A percentile compares a stretch with the other conserved stretches of the same genome.
Conservation (phyloP, 2,329 filamentous ascomycete species). For the Penicillium aurantiogriseum region DNA sequence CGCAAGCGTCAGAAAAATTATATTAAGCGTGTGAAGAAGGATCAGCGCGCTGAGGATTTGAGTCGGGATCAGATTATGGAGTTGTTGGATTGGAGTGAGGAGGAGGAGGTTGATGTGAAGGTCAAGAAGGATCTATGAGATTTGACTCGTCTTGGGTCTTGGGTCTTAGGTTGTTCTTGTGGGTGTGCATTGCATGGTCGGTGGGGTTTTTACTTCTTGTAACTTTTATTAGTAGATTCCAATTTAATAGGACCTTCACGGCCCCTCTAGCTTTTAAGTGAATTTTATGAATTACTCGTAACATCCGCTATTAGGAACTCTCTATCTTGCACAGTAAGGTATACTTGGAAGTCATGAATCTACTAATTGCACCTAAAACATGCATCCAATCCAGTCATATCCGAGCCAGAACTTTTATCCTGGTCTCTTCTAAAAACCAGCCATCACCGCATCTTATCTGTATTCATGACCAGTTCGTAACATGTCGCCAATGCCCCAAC, state of each 20-base stretch:
- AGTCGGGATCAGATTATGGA: slow-evolving; percentile 75
- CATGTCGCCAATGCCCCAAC: background rate
- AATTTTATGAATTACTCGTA: background rate
- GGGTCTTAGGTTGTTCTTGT: background rate
- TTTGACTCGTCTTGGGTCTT: background rate
- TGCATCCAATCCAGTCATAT: background rate
- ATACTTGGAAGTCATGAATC: background rate
- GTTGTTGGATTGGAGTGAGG: slow-evolving; percentile 58
- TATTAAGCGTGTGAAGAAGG: slow-evolving; percentile 63
- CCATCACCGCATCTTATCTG: background rate
- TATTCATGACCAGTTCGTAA: slow-evolving; percentile 10
- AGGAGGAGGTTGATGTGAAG: slow-evolving; percentile 31
- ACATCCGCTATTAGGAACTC: background rate
- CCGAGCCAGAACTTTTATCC: background rate
- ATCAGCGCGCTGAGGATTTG: slow-evolving; percentile 62
- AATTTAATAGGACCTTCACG: slow-evolving; percentile 1
- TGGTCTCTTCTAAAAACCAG: background rate
- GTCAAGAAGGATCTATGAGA: slow-evolving; percentile 21
- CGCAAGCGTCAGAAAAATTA: slow-evolving; percentile 66
- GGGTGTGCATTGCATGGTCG: slow-evolving; percentile 9
- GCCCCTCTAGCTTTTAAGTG: background rate
- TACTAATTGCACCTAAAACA: slow-evolving; percentile 2
- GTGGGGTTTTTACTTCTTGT: slow-evolving; percentile 3
- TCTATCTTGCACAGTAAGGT: background rate
- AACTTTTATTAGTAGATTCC: slow-evolving; percentile 1